Evolutionary conservation across 768 basidiomycete genomes (phyloP).

Genomic region (Mrakia gelida): DNA sequence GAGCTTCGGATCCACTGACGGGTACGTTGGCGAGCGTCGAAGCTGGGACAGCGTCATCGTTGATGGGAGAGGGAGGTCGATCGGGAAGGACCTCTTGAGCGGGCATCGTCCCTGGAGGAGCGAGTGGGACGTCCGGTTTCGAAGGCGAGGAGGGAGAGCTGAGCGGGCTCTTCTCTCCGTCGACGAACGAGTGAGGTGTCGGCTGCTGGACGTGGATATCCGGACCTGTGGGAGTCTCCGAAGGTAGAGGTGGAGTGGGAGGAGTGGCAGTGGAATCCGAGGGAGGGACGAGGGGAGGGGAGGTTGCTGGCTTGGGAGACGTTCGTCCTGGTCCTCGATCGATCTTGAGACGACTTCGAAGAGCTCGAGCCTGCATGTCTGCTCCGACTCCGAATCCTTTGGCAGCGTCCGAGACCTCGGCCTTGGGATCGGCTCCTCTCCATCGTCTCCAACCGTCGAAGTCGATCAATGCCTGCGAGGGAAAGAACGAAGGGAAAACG

Average conservation of each 20-base stretch:
- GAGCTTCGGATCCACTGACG: conserved; percentile 19
- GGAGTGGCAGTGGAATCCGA: not conserved
- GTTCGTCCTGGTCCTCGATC: conserved; percentile 22
- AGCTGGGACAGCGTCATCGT: not conserved
- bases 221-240: not conserved
- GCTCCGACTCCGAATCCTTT: conserved; percentile 11
- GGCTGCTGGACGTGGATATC: conserved; percentile 17
- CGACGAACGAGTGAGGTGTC: not conserved
- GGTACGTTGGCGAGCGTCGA: conserved; percentile 24
- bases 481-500: conserved; percentile 7
- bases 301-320: not conserved
- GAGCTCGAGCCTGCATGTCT: conserved; percentile 23
- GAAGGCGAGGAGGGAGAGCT: no score
- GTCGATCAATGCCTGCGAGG: conserved; percentile 43
- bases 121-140: not conserved
- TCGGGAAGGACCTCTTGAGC: not conserved
- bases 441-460: conserved; percentile 47
- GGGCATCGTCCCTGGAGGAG: not conserved
- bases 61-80: conserved; percentile 11
- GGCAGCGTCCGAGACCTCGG: conserved; percentile 25
- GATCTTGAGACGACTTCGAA: conserved; percentile 29
- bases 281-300: not conserved
- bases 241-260: not conserved
- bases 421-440: conserved; percentile 43
- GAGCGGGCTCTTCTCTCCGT: not conserved